Evolutionary conservation across 2,329 filamentous ascomycete species (phyloP).

Genomic region (Parascedosporium putredinis): DNA sequence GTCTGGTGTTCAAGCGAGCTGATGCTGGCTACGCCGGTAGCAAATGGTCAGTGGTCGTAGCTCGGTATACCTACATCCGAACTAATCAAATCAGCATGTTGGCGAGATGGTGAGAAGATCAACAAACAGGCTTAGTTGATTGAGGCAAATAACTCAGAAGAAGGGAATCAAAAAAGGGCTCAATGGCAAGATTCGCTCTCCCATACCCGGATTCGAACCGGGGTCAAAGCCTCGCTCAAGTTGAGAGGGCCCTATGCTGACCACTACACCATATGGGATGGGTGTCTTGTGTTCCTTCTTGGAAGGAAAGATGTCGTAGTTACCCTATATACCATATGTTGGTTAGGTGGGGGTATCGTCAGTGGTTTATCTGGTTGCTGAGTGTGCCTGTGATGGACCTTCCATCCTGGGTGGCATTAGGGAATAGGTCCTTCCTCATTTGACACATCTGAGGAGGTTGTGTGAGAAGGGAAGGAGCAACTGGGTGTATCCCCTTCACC

Average conservation of each 20-base stretch:
- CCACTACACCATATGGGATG: conserved; percentile 8
- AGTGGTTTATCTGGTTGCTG: background rate
- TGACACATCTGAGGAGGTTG: background rate
- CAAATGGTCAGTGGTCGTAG: no score
- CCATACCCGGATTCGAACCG: conserved; percentile 7
- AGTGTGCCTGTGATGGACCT: background rate
- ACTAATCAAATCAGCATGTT: no score
- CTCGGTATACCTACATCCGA: no score
- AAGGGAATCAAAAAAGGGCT: background rate
- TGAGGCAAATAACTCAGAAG: background rate
- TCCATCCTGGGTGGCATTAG: background rate
- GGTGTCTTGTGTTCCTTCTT: background rate
- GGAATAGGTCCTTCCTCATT: background rate
- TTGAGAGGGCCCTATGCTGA: conserved; percentile 8
- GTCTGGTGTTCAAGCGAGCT: no score
- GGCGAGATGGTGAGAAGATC: no score
- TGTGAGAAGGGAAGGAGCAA: background rate
- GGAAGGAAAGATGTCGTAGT: background rate
- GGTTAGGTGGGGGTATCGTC: no score
- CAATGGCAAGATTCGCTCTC: background rate
- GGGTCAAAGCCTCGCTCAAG: conserved; percentile 4
- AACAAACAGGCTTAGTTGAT: background rate
- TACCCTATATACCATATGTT: no score
- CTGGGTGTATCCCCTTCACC: background rate
- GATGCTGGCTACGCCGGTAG: no score